Base-by-base conservation (phyloP, 1,284 basidiomycete species). In the Melampsora larici-populina region DNA sequence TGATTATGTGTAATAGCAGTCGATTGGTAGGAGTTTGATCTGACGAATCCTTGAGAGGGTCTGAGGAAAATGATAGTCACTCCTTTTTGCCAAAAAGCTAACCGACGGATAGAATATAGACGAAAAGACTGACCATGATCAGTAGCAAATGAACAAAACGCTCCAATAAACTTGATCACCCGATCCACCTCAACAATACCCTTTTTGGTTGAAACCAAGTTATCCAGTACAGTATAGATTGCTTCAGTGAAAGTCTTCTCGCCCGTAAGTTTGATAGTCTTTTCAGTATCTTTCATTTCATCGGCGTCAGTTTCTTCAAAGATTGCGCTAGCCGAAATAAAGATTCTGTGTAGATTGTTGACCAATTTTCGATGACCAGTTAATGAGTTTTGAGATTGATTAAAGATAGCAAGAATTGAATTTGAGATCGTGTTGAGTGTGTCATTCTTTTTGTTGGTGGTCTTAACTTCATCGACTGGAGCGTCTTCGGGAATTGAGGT, bases 281-380 rank as follows among this genome's bases (percentile, higher is more conserved):
- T 87, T 84, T 72, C 70, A 2, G 58, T 48, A 46, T 43, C 70
- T 64, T 85, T 87, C 73, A 85, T 85, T 6, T 88, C 87, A n/a
- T 82, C 83, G 79, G 87, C 86, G 31, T 86, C 86, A 26, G 87
- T 83, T 9, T 86, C 76, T 78, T 91, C 87, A 2, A 87, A 89
- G 80, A 91, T 84, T 1, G 85, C 82, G 0, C 89, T 87, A 36
- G 90, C 90, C 80, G 90, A 88, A 24, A 86, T 81, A 80, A 97
- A 94, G 58, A 95, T 85, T 83, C 94, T 93, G 86, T 91, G 88
- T 1, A 98, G 88, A 0, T 90, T 89, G 69, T 94, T 91, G 78
- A 90, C 88, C 85, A 97, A 97, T 87, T 98, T 98, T 79, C 91
- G 88, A 84, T 93, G 94, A 83, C 93, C 94, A 8, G 94, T 92